Evolutionary conservation across 2,329 filamentous ascomycete genomes (phyloP).

Genomic region (Colletotrichum scovillei): DNA sequence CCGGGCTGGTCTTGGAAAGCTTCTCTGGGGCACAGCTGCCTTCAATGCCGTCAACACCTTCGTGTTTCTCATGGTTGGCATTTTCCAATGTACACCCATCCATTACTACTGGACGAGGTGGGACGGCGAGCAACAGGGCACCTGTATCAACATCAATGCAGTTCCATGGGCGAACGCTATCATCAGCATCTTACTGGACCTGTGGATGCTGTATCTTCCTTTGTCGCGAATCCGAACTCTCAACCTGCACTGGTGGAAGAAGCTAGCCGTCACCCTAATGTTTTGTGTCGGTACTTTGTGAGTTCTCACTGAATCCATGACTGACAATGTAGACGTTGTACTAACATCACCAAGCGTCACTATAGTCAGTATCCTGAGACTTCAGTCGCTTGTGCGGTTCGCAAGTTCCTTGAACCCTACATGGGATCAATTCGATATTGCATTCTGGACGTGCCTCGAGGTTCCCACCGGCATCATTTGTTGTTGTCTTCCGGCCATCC

Average conservation of each 20-base stretch:
- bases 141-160: constrained; percentile 52
- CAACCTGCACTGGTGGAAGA: constrained; percentile 52
- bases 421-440: constrained; percentile 44
- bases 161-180: constrained; percentile 55
- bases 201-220: constrained; percentile 55
- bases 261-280: constrained; percentile 54
- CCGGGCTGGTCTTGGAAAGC: constrained; percentile 39
- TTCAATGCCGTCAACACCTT: constrained; percentile 46
- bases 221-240: constrained; percentile 50
- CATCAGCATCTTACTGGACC: constrained; percentile 54
- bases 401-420: constrained; percentile 43
- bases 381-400: constrained; percentile 43
- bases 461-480: constrained; percentile 30
- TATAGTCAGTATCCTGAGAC: constrained; percentile 44
- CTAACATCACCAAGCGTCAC: constrained; percentile 41
- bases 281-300: constrained; percentile 56
- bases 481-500: constrained; percentile 28
- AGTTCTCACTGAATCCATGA: constrained; percentile 27
- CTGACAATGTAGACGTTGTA: background rate
- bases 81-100: constrained; percentile 54
- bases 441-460: constrained; percentile 32
- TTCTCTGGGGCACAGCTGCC: constrained; percentile 46
- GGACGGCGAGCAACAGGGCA: constrained; percentile 51
- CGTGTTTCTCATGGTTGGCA: constrained; percentile 45
- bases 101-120: constrained; percentile 54